Evolutionary conservation across 2,329 filamentous ascomycete species (phyloP).

Genomic region (Phialocephala subalpina): DNA sequence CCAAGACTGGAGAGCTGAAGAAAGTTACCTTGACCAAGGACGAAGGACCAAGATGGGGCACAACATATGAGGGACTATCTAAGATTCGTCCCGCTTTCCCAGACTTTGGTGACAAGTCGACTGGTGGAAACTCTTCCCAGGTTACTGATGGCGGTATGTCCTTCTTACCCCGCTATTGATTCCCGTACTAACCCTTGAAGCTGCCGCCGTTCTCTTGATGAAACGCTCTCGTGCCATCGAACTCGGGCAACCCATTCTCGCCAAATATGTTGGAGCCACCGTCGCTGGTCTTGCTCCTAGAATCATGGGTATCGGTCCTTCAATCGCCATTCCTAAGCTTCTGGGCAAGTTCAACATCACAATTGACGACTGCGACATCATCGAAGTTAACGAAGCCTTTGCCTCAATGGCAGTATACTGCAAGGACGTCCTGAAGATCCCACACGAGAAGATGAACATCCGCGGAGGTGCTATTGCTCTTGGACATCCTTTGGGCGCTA

Average conservation of each 20-base stretch:
- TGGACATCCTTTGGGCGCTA: constrained; percentile 83
- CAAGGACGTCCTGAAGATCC: constrained; percentile 73
- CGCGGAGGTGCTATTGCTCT: constrained; percentile 84
- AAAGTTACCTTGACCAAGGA: constrained; percentile 83
- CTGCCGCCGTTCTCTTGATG: constrained; percentile 90
- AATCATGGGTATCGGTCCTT: constrained; percentile 95
- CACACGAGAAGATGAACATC: constrained; percentile 81
- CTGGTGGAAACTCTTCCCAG: constrained; percentile 93
- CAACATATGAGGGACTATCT: constrained; percentile 79
- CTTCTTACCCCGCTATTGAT: constrained; percentile 1
- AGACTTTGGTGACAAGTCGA: constrained; percentile 85
- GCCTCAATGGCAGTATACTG: constrained; percentile 98
- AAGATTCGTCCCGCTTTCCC: constrained; percentile 94
- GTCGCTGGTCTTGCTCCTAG: constrained; percentile 89
- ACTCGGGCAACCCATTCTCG: constrained; percentile 89
- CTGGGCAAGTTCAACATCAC: constrained; percentile 80
- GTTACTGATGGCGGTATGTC: constrained; percentile 84
- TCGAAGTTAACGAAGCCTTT: constrained; percentile 98
- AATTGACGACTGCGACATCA: constrained; percentile 84
- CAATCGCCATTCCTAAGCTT: constrained; percentile 81
- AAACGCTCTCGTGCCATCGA: constrained; percentile 88
- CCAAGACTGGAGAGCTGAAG: constrained; percentile 80
- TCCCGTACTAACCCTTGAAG: constrained; percentile 49
- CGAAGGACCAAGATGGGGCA: constrained; percentile 90
- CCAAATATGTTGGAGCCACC: constrained; percentile 93